These are phyloP conservation scores for Epipyxis sp. DNA, from an alignment of 108 stramenopile species.

Conservation along the genomic window DNA sequence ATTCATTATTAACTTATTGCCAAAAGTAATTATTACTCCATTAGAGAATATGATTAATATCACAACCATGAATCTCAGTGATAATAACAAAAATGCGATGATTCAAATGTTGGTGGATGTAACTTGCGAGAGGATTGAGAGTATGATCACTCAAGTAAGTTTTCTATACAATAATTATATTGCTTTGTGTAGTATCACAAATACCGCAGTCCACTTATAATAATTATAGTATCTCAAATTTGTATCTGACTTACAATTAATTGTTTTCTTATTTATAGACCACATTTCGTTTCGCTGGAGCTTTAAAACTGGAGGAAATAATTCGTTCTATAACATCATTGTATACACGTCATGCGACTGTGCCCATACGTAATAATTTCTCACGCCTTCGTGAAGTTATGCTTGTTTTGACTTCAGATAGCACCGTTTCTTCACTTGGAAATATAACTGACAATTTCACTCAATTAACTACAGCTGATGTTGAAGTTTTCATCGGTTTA, in stretches of 20 bases:
- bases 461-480: background rate
- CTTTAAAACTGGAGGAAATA: constrained; percentile 24
- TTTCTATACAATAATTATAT: no score
- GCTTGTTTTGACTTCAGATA: background rate
- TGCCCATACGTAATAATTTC: background rate
- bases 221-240: no score
- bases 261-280: no score
- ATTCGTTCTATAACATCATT: background rate
- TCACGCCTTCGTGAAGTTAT: constrained; percentile 6
- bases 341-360: background rate
- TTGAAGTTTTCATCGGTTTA: background rate
- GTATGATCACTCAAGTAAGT: background rate
- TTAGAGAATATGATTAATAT: constrained; percentile 4
- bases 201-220: no score
- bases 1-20: background rate
- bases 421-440: background rate
- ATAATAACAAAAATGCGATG: background rate
- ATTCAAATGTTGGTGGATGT: background rate
- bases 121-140: background rate
- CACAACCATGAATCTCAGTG: background rate
- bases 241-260: no score
- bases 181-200: no score
- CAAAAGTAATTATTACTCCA: background rate
- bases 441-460: background rate
- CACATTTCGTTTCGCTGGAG: background rate